Evolutionary conservation across 1,284 basidiomycete genomes (phyloP), one percentile per base, ranked within the genome.

Genomic region (Uromyces viciae-fabae): DNA sequence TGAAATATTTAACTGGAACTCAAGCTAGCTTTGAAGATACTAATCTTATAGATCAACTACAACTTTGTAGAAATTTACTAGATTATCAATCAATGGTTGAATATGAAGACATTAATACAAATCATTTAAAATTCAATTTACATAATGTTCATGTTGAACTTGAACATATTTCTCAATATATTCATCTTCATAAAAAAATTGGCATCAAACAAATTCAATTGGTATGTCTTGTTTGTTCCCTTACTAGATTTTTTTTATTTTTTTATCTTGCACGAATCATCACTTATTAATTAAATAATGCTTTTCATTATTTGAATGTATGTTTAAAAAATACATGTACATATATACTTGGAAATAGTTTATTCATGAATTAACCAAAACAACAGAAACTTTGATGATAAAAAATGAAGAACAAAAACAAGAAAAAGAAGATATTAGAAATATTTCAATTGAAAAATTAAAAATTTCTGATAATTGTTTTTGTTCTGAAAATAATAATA

Each of bases 1-100:
- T 77, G n/a, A 77, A 69, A 36, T 33, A 54, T 22, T 33, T 68
- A 43, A 77, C 25, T 9, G 38, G n/a, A 2, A 19, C 36, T 36
- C 25, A 60, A 38, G 38, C 52, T 36, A 36, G 17, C 33, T 75
- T 75, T 43, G 72, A 75, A 33, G 72, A 75, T 46, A 17, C 69
- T 22, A 38, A 42, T 28, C 69, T 72, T 33, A 33, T 54, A 22
- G 25, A 33, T 19, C 22, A 72, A 3, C 69, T 72, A 1, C 43
- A 19, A 7, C 42, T 72, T 38, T 31, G 33, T 22, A 11, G 14
- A 25, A 42, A 42, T 22, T 46, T 72, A 5, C 33, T 72, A 22
- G 69, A 72, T 19, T 72, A 72, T 38, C 43, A 72, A 19, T 14
- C 25, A 15, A 52, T 72, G 25, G 14, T 54, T 31, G 25, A 52